These are phyloP conservation scores for Tetrapisispora iriomotensis DNA, from an alignment of 805 yeast genomes.

Conservation along the genomic window DNA sequence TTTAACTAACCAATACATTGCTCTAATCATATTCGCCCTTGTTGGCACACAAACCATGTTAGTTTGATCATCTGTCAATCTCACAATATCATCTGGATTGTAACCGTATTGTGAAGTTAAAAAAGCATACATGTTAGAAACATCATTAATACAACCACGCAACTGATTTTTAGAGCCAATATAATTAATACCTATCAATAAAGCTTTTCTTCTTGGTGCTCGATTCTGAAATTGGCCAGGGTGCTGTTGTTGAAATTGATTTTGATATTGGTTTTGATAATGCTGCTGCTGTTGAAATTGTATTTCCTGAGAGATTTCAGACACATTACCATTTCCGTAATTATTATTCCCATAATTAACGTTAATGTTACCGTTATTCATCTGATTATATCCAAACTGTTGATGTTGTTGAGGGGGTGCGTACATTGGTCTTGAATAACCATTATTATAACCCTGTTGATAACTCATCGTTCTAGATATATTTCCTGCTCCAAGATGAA, in stretches of 20 bases:
- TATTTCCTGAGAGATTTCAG: slow-evolving; percentile 12
- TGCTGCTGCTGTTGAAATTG: slow-evolving; percentile 1
- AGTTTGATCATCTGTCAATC: slow-evolving; percentile 47
- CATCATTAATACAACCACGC: slow-evolving; percentile 78
- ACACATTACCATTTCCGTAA: neutral
- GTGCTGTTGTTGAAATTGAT: slow-evolving; percentile 13
- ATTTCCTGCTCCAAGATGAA: too few relatives aligned
- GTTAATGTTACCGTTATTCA: neutral
- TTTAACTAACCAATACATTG: slow-evolving; percentile 72
- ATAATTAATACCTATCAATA: slow-evolving; percentile 72
- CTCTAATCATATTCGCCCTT: slow-evolving; percentile 58
- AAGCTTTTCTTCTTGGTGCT: slow-evolving; percentile 63
- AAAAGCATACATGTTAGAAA: slow-evolving; percentile 39
- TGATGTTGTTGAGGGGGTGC: slow-evolving; percentile 16
- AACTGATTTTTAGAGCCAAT: slow-evolving; percentile 51
- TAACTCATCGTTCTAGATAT: neutral
- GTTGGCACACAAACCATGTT: slow-evolving; percentile 48
- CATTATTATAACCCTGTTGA: slow-evolving; percentile 1
- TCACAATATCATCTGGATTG: slow-evolving; percentile 44
- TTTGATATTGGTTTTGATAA: slow-evolving; percentile 5
- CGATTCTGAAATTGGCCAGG: slow-evolving; percentile 32
- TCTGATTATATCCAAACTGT: neutral
- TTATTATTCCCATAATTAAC: neutral
- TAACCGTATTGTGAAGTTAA: slow-evolving; percentile 39
- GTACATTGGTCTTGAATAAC: slow-evolving; percentile 7